Percentiles rank a stretch among this genome's conserved stretches.
Evolutionary conservation across 179 eudicot genomes (phyloP).

Genomic region (Spergularia azorica): DNA sequence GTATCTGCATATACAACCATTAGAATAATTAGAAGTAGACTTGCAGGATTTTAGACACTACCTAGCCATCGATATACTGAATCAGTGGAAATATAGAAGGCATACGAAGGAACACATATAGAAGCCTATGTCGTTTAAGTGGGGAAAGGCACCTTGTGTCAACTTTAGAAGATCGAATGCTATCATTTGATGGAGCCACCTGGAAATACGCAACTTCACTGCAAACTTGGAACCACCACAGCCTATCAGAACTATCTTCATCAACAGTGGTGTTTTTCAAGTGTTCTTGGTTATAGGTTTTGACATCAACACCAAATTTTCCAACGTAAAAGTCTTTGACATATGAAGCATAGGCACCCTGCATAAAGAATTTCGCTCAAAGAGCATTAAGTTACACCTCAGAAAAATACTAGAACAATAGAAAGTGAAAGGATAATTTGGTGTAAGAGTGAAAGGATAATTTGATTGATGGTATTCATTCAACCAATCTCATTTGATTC

Average conservation of each 20-base stretch:
- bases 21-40: conserved; percentile 10
- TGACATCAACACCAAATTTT: conserved; percentile 53
- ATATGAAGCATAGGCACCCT: conserved; percentile 89
- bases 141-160: conserved; percentile 58
- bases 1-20: conserved; percentile 58
- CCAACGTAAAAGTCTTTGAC: conserved; percentile 61
- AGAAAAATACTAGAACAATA: not conserved
- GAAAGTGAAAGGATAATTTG: not conserved
- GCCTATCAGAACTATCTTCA: conserved; percentile 51
- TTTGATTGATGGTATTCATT: not conserved
- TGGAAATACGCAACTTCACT: conserved; percentile 99
- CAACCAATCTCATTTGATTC: not conserved
- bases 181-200: conserved; percentile 92
- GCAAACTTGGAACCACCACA: conserved; percentile 99
- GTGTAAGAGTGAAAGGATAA: not conserved
- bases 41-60: conserved; percentile 2
- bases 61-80: not conserved
- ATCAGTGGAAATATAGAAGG: not conserved
- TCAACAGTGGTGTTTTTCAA: conserved; percentile 55
- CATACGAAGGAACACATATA: not conserved
- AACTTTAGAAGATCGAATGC: conserved; percentile 85
- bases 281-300: conserved; percentile 66
- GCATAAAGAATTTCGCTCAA: conserved; percentile 27
- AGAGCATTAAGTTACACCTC: not conserved
- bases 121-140: conserved; percentile 1